phyloP scores from a whole-genome alignment of 805 yeast genomes.

The Brettanomyces sp. region DNA sequence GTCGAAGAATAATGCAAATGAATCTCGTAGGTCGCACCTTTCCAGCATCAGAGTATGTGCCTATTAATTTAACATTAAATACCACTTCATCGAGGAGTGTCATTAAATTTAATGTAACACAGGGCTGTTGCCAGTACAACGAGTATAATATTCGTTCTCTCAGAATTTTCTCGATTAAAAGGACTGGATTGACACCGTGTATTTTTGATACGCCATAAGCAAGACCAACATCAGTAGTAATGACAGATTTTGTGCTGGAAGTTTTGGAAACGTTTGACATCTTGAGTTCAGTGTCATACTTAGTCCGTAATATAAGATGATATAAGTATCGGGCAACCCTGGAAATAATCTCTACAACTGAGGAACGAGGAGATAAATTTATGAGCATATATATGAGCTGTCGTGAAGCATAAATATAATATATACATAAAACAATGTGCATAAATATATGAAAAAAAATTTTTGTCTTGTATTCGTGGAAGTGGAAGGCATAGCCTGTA shows the following conservation, averaged over 20 bases:
- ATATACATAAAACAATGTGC: too few species aligned
- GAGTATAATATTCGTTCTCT: conserved; percentile 49
- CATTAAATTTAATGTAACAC: conserved; percentile 35
- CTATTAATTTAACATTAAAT: conserved; percentile 35
- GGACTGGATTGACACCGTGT: conserved; percentile 39
- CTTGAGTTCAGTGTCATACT: too few species aligned
- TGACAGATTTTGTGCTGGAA: not conserved
- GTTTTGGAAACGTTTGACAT: too few species aligned
- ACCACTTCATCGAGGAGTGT: conserved; percentile 37
- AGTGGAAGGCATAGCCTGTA: not conserved
- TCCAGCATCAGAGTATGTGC: conserved; percentile 28
- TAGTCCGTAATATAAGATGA: too few species aligned
- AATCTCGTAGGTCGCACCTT: conserved; percentile 60
- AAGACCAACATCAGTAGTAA: conserved; percentile 28
- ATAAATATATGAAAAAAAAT: too few species aligned
- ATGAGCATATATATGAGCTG: too few species aligned
- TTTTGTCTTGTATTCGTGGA: not conserved
- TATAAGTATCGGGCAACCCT: too few species aligned
- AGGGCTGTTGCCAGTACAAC: conserved; percentile 47
- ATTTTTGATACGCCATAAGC: conserved; percentile 18
- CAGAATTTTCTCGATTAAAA: conserved; percentile 48
- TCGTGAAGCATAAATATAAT: too few species aligned
- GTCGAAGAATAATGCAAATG: conserved; percentile 64
- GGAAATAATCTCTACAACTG: too few species aligned
- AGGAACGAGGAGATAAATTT: too few species aligned